Base-by-base conservation (phyloP, 1,284 basidiomycete species). In the Ganoderma sinense region DNA sequence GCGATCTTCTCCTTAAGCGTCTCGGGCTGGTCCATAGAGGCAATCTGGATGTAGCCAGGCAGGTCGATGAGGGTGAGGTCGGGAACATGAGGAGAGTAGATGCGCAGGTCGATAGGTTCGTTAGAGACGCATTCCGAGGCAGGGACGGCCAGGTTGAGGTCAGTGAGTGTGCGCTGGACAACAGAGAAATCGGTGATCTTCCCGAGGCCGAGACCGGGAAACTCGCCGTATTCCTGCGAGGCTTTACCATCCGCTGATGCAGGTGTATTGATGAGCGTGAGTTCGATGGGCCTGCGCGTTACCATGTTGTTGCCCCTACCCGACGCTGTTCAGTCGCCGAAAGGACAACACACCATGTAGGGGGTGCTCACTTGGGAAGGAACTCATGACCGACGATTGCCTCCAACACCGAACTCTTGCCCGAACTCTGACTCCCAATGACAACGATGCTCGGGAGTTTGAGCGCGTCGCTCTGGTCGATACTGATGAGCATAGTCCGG, bases 321-420 rank as follows among this genome's bases (percentile, higher is more conserved):
- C 5, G 55, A 11, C 31, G 51, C 33, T 61, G 53, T 29, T 71
- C 40, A 73, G 45, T 59, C 67, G 64, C 10, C 60, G 74, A 74
- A 53, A 74, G 73, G 36, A 67, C 31, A 45, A 70, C 29, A 29
- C 16, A 26, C n/a, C 41, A 63, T 40, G 62, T 45, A 36, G 5
- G 74, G 31, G 41, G 82, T 14, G 65, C 90, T 74, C 74, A 97
- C 96, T 99, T 99, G 48, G 97, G 98, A 53, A 99, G 84, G 81
- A 99, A 99, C 80, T 99, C 97, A 74, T 98, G 96, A 0, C 97
- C 98, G 29, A 99, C 98, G 74, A 99, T 96, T 1, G 98, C 94
- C 81, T 99, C 97, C 66, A 99, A 84, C 0, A 99, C 98, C 33
- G 95, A 97, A 77, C 96, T 97, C 86, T 99, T 99, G 5, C 97